These are phyloP conservation scores for Mercurialis annua DNA, from an alignment of 345 rosid species.

Conservation along the genomic window DNA sequence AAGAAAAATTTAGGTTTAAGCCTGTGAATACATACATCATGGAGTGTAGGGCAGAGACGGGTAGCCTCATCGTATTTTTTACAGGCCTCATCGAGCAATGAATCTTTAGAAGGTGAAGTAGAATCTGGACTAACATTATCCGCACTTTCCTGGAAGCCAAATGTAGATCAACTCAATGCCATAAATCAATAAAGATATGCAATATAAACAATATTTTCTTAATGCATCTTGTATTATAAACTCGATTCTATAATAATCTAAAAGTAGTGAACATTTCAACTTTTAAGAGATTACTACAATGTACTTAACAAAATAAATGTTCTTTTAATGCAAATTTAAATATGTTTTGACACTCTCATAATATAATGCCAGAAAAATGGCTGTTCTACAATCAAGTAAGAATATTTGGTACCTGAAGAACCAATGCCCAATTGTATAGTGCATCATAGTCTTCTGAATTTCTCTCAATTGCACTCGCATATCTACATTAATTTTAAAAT, in stretches of 20 bases:
- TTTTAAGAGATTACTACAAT: neutral
- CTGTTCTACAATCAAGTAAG: neutral
- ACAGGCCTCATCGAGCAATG: constrained; percentile 95
- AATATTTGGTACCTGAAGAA: constrained; percentile 78
- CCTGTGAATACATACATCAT: constrained; percentile 66
- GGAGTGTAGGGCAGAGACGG: constrained; percentile 80
- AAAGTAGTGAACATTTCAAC: neutral
- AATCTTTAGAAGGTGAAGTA: constrained; percentile 92
- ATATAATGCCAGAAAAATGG: no score
- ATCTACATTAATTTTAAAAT: constrained; percentile 49
- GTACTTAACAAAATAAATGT: neutral
- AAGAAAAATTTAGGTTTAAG: constrained; percentile 9
- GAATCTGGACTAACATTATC: constrained; percentile 88
- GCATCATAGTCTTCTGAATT: constrained; percentile 98
- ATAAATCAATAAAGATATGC: neutral
- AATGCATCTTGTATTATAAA: neutral
- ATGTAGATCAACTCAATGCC: constrained; percentile 12
- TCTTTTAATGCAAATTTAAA: neutral
- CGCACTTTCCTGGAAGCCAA: constrained; percentile 83
- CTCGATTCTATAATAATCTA: neutral
- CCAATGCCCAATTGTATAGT: constrained; percentile 95
- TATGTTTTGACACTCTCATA: no score
- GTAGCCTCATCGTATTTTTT: constrained; percentile 96
- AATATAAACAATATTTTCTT: neutral
- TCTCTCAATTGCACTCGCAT: constrained; percentile 81